phyloP scores from a whole-genome alignment of 371 early-diverging fungal genomes.

The Rhizomucor pusillus region DNA sequence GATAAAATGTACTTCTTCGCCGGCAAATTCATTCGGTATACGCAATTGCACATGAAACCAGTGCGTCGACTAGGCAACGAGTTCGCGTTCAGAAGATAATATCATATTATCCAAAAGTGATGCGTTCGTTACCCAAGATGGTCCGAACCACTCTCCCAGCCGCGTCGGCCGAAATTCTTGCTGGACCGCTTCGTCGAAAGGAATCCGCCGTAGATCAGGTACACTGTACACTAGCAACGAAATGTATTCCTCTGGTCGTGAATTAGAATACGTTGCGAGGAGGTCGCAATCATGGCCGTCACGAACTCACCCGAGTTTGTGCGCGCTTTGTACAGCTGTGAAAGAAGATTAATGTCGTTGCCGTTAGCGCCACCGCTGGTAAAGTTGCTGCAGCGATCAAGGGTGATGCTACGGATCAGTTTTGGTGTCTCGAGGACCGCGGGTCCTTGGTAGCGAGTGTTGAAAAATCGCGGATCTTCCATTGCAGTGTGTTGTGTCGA shows the following conservation, averaged over 20 bases:
- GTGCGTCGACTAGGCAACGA: conserved; percentile 69
- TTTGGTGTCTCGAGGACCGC: conserved; percentile 35
- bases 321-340: conserved; percentile 46
- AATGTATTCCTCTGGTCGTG: conserved; percentile 37
- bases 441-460: conserved; percentile 21
- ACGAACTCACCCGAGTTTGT: conserved; percentile 37
- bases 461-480: conserved; percentile 16
- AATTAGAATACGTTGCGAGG: background rate
- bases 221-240: conserved; percentile 68
- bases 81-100: too few relatives aligned
- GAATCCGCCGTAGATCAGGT: conserved; percentile 74
- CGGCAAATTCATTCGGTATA: conserved; percentile 75
- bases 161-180: conserved; percentile 64
- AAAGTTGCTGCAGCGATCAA: conserved; percentile 50
- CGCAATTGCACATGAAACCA: conserved; percentile 78
- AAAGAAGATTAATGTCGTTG: conserved; percentile 43
- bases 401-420: conserved; percentile 40
- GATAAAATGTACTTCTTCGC: conserved; percentile 70
- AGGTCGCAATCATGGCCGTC: background rate
- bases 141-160: conserved; percentile 78
- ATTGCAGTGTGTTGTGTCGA: conserved; percentile 9
- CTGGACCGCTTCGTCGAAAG: conserved; percentile 82
- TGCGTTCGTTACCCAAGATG: conserved; percentile 70
- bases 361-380: conserved; percentile 47
- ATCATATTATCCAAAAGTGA: background rate